A percentile compares a stretch with the other conserved stretches of the same genome.
Conservation (phyloP, 106 monocot species). For the Vanilla planifolia region DNA sequence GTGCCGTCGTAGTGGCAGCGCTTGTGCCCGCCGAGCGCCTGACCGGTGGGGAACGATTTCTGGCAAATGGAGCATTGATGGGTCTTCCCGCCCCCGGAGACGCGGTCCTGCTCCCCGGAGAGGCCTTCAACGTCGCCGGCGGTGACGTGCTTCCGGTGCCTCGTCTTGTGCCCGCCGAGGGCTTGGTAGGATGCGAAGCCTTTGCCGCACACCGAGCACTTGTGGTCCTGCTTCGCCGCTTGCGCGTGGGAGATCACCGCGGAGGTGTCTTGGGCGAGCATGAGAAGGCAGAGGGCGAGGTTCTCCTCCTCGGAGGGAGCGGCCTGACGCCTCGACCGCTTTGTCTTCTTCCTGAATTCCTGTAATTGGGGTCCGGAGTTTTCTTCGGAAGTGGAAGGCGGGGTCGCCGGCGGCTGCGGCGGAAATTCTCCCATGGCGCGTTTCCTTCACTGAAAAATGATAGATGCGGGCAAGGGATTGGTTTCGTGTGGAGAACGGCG, state of each 20-base stretch:
- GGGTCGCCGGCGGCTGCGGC: neutral
- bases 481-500: conserved; percentile 1
- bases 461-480: neutral
- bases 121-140: neutral
- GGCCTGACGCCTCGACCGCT: conserved; percentile 24
- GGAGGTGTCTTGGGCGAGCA: conserved; percentile 42
- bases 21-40: conserved; percentile 55
- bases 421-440: neutral
- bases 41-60: conserved; percentile 40
- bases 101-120: neutral
- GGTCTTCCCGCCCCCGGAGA: neutral
- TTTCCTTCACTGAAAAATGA: neutral
- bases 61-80: conserved; percentile 40
- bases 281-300: conserved; percentile 67
- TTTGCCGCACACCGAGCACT: conserved; percentile 53
- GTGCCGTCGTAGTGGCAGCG: conserved; percentile 47
- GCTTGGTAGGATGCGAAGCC: conserved; percentile 51
- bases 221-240: conserved; percentile 10
- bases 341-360: conserved; percentile 12
- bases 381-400: conserved; percentile 1
- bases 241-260: neutral
- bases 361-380: neutral
- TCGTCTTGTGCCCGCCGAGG: conserved; percentile 47
- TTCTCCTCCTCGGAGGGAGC: conserved; percentile 50
- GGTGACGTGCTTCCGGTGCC: conserved; percentile 21